phyloP scores from a whole-genome alignment of 305 asterid species.

The Solanum hybrid region DNA sequence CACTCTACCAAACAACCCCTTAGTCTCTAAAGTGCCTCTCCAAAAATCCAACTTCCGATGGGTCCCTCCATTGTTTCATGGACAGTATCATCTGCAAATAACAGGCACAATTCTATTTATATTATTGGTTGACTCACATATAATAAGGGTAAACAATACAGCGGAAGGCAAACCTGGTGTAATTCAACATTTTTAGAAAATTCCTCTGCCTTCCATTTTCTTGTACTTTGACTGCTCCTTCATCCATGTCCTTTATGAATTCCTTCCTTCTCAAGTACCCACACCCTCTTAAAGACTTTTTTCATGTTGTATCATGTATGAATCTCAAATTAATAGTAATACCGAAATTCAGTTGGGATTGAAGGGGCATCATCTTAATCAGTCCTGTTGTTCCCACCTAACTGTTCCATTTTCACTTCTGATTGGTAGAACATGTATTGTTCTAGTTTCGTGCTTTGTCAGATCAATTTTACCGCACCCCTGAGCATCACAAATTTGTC shows the following conservation, averaged over 20 bases:
- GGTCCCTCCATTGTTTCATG: background rate
- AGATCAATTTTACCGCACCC: constrained; percentile 86
- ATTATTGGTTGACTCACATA: background rate
- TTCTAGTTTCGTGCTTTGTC: constrained; percentile 86
- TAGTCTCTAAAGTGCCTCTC: background rate
- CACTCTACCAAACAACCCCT: too few species aligned
- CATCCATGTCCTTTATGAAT: background rate
- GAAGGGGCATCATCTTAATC: background rate
- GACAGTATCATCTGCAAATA: background rate
- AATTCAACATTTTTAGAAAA: background rate
- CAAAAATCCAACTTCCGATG: background rate
- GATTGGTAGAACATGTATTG: constrained; percentile 7
- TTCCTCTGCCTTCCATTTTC: background rate
- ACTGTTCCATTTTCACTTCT: constrained; percentile 7
- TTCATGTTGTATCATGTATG: background rate
- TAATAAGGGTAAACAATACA: background rate
- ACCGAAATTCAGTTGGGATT: background rate
- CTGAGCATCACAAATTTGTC: constrained; percentile 89
- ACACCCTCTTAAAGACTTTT: background rate
- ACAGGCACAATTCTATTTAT: background rate
- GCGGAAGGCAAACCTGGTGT: background rate
- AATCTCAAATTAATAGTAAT: background rate
- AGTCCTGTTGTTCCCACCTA: background rate
- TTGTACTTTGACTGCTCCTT: background rate
- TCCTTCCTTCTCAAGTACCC: background rate